Conservation (phyloP, 2,329 filamentous ascomycete genomes). For the Claviceps purpurea region DNA sequence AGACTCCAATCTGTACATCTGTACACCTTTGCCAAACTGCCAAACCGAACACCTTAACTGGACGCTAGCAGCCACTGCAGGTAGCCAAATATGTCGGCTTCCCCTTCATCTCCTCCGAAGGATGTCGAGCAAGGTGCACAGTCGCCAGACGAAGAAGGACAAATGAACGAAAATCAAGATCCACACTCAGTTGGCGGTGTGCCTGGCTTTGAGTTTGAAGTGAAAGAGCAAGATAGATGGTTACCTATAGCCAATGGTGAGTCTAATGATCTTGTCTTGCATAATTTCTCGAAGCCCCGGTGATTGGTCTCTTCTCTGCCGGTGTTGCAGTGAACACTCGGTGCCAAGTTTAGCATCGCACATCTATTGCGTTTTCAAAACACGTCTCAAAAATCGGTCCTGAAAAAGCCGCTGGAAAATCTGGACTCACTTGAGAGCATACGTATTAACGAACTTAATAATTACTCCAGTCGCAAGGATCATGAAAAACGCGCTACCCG, state of each 20-base stretch:
- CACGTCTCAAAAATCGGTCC: constrained; percentile 48
- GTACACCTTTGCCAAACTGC: constrained; percentile 7
- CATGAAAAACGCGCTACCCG: constrained; percentile 95
- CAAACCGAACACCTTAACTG: constrained; percentile 43
- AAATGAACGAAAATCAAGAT: constrained; percentile 80
- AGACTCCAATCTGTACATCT: constrained; percentile 30
- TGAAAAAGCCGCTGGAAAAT: constrained; percentile 34
- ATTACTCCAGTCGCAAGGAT: constrained; percentile 91
- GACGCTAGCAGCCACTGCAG: constrained; percentile 51
- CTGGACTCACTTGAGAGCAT: constrained; percentile 39
- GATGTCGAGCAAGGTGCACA: constrained; percentile 88
- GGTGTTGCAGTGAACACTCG: background rate
- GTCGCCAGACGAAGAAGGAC: constrained; percentile 86
- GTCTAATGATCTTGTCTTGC: constrained; percentile 30
- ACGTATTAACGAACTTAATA: constrained; percentile 75
- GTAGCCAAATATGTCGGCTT: constrained; percentile 84
- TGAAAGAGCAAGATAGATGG: constrained; percentile 99
- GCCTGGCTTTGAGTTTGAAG: constrained; percentile 78
- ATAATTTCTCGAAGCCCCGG: constrained; percentile 3
- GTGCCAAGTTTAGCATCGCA: constrained; percentile 17
- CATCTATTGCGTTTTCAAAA: constrained; percentile 22
- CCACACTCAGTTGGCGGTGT: constrained; percentile 56
- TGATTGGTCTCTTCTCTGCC: constrained; percentile 1
- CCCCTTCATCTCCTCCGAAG: constrained; percentile 77
- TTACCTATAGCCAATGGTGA: constrained; percentile 99